A percentile compares a stretch with the other conserved stretches of the same genome.
Evolutionary conservation across 805 yeast species (phyloP).

Genomic region (Pichia manshurica): DNA sequence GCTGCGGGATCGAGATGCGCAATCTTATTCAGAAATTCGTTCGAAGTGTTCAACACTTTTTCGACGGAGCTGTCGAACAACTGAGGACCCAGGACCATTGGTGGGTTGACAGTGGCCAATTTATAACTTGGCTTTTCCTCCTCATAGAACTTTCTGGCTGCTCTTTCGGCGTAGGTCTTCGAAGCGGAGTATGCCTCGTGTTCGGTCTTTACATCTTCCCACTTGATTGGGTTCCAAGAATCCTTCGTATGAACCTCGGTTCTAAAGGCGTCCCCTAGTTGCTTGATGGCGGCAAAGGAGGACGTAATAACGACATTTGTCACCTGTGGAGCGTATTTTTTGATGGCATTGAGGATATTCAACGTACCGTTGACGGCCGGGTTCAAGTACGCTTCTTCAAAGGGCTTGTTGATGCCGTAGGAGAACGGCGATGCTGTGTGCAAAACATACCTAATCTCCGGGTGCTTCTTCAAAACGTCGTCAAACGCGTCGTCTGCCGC

Average conservation of each 20-base stretch:
- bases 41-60: slow-evolving; percentile 35
- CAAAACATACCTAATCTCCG: slow-evolving; percentile 38
- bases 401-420: slow-evolving; percentile 34
- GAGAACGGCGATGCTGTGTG: slow-evolving; percentile 50
- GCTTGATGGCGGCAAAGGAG: slow-evolving; percentile 42
- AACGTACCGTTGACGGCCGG: slow-evolving; percentile 57
- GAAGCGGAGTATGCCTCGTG: slow-evolving; percentile 38
- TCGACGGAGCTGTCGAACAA: slow-evolving; percentile 33
- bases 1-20: slow-evolving; percentile 20
- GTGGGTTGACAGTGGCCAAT: slow-evolving; percentile 40
- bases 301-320: slow-evolving; percentile 50
- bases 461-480: slow-evolving; percentile 35
- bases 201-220: slow-evolving; percentile 25
- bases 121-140: slow-evolving; percentile 35
- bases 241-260: slow-evolving; percentile 25
- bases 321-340: slow-evolving; percentile 38
- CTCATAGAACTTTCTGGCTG: slow-evolving; percentile 50
- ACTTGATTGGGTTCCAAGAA: slow-evolving; percentile 35
- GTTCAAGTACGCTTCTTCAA: slow-evolving; percentile 44
- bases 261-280: not conserved
- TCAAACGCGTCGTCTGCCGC: slow-evolving; percentile 42
- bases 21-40: slow-evolving; percentile 28
- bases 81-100: slow-evolving; percentile 48
- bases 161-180: slow-evolving; percentile 51
- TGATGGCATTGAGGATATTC: slow-evolving; percentile 41